These are phyloP conservation scores for Trichoderma sp. DNA, from an alignment of 2,329 filamentous ascomycete genomes.

Conservation along the genomic window DNA sequence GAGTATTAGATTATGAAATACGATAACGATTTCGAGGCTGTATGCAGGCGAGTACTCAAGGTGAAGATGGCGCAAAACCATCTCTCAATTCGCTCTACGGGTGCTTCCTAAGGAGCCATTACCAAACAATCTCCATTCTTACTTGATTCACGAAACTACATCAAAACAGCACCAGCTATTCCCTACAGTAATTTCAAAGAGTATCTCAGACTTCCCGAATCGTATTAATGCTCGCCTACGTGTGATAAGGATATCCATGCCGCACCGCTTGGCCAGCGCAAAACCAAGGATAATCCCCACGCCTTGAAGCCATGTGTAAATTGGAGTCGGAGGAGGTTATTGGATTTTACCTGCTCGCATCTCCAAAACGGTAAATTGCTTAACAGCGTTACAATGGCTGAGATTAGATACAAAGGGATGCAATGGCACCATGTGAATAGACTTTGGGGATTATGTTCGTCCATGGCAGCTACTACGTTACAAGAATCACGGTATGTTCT, in stretches of 20 bases:
- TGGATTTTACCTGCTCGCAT: background rate
- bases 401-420: background rate
- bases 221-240: background rate
- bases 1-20: no score
- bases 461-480: background rate
- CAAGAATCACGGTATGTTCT: background rate
- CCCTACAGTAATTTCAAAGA: background rate
- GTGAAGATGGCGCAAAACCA: background rate
- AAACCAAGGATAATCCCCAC: background rate
- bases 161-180: background rate
- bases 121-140: background rate
- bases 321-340: background rate
- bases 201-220: background rate
- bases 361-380: background rate
- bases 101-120: background rate
- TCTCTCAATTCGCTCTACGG: background rate
- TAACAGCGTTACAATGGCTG: background rate
- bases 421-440: background rate
- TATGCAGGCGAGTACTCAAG: no score
- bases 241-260: background rate
- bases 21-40: no score
- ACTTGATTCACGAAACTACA: background rate
- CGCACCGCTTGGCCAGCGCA: background rate
- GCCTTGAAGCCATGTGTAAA: background rate
- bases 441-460: no score